Conservation (phyloP, 768 basidiomycete species). For the Leucosporidium creatinivorum region DNA sequence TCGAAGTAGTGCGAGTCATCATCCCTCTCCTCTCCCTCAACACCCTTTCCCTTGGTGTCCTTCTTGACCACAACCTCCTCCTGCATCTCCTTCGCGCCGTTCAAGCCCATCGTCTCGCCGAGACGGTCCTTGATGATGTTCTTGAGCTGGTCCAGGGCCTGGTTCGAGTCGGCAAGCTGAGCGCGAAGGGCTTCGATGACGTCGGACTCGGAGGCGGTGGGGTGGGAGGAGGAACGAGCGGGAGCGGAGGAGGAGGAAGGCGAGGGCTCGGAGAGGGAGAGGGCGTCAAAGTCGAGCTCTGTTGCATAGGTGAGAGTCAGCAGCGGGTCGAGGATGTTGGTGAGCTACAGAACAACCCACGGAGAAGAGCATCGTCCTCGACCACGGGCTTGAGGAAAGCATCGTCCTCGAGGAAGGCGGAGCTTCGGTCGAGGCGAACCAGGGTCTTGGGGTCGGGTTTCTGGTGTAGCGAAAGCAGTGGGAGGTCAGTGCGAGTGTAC, state of each 20-base stretch:
- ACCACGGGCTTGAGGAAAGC: conserved; percentile 72
- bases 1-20: conserved; percentile 93
- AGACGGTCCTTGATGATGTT: conserved; percentile 17
- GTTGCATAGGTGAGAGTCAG: not conserved
- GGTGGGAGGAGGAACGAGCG: not conserved
- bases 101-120: conserved; percentile 16
- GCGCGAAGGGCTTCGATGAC: conserved; percentile 24
- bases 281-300: conserved; percentile 64
- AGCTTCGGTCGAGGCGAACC: conserved; percentile 42
- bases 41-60: conserved; percentile 7
- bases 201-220: conserved; percentile 51
- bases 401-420: conserved; percentile 61
- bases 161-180: conserved; percentile 26
- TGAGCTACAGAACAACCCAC: conserved; percentile 49
- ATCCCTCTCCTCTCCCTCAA: conserved; percentile 50
- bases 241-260: not conserved
- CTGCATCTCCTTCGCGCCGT: conserved; percentile 1
- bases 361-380: conserved; percentile 80
- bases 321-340: not conserved
- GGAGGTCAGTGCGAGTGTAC: not conserved
- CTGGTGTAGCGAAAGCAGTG: conserved; percentile 42
- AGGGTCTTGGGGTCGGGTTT: conserved; percentile 46
- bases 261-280: conserved; percentile 9
- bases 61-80: not conserved
- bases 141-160: conserved; percentile 23